These are phyloP conservation scores for Aspergillus sp. DNA, from an alignment of 2,329 filamentous ascomycete species.

Conservation along the genomic window DNA sequence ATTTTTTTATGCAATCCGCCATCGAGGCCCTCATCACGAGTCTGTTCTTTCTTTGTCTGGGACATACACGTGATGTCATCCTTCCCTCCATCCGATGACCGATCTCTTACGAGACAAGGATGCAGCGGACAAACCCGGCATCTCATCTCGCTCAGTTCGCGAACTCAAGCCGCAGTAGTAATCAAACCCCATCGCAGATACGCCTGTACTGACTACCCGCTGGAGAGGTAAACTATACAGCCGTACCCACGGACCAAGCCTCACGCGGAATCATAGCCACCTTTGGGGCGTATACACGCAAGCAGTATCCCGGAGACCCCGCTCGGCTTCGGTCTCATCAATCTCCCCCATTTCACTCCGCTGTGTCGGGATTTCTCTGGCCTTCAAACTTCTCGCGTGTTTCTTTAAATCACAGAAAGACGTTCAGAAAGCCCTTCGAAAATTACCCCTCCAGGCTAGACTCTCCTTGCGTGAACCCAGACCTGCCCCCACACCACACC, in stretches of 20 bases:
- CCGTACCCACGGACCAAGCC: not conserved
- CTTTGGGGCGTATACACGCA: slow-evolving; percentile 1
- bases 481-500: not conserved
- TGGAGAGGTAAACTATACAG: not conserved
- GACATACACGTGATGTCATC: not conserved
- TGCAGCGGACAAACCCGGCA: not conserved
- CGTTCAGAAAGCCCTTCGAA: not conserved
- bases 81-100: not conserved
- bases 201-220: not conserved
- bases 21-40: not conserved
- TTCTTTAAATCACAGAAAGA: not conserved
- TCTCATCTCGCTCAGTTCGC: not conserved
- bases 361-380: not conserved
- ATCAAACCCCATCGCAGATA: not conserved
- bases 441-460: not conserved
- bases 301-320: slow-evolving; percentile 2
- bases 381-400: not conserved
- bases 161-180: not conserved
- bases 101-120: not conserved
- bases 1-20: not conserved
- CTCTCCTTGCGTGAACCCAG: not conserved
- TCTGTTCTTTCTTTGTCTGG: too few species aligned
- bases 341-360: not conserved
- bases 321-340: not conserved
- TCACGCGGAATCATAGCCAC: not conserved